Base-by-base conservation (phyloP, 129 eudicot species). In the Apium graveolens region DNA sequence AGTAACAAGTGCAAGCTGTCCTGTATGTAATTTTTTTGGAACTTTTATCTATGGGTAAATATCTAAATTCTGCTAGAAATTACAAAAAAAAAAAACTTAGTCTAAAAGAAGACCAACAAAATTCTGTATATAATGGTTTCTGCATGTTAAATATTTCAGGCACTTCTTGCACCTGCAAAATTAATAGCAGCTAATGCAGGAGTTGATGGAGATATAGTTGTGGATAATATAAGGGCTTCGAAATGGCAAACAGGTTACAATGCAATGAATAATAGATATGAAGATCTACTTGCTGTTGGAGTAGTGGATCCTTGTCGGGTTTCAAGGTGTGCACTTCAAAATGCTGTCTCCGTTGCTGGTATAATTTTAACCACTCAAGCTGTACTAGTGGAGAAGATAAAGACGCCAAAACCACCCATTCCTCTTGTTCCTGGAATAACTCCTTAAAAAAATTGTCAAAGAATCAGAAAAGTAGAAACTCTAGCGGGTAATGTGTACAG, bases 111-210 rank as follows among this genome's bases (percentile, higher is more conserved):
- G 11, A 26, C 68, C 32, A 60, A 60, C 68, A 55, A 41, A 49
- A 21, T 24, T 55, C 12, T 24, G 65, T 24, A 53, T 17, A 3
- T 69, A 14, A 14, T 71, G 24, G 24, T 73, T 73, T 29, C 48
- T 73, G 32, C 21, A 27, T 43, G 18, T 73, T 29, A 81, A 73
- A 81, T 35, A 66, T 82, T 82, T 31, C 95, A 96, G 99, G 99
- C 97, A 57, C 89, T 96, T 75, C 82, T 90, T 77, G 97, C 96
- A 53, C 97, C 99, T 75, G 84, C 99, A 77, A 90, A 81, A 81
- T 70, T 81, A 78, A 96, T 92, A 76, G 97, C 99, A 76, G 81
- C 78, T 5, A 96, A 92, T 80, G 99, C 96, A 63, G 99, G 97
- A 72, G 91, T 87, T 2, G 97, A 96, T 74, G 99, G 99, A 4